Evolutionary conservation across 1,284 basidiomycete genomes (phyloP), one percentile per base, ranked within the genome.

Genomic region (Rhodotorula mucilaginosa): DNA sequence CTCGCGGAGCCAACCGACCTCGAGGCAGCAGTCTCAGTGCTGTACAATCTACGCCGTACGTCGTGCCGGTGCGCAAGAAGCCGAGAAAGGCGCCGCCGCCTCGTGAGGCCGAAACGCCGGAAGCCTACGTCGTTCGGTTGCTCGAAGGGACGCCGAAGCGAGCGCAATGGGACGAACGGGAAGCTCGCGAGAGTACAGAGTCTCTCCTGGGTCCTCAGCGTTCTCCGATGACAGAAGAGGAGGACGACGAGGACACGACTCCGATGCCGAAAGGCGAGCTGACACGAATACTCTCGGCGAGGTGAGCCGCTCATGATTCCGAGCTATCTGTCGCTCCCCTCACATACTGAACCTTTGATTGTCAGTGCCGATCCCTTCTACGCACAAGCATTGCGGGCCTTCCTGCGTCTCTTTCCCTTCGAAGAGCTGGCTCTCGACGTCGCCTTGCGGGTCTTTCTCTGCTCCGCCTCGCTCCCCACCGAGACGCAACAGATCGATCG

Each of bases 401-500:
- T 91, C 81, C 87, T 99, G 78, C 83, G 83, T 59, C 86, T 86
- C 57, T 98, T 98, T 81, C 86, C 90, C 77, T 97, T 98, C 80
- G 82, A 83, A 21, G 85, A 87, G 61, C 89, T 83, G 48, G 90
- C 97, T 18, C 85, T 99, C 58, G 97, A 99, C 80, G 88, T 99
- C 56, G 92, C 97, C 8, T 82, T 99, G 60, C 90, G 97, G 48
- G 89, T 89, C 78, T 81, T 99, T 67, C 85, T 99, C 51, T 93
- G 98, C 90, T 88, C 93, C 77, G 87, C 97, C 61, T 88, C 90
- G 64, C 85, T 99, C 61, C 96, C 96, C 5, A 87, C 89, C 72
- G 96, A 99, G 84, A 98, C 96, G 0, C 97, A 99, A 80, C 96
- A 99, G 82, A 99, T 99, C 72, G 97, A 99, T 81, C 87, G 96